Percentiles rank a stretch among this genome's conserved stretches.
Evolutionary conservation across 108 stramenopile genomes (phyloP).

Genomic region (Fragilariopsis cylindrus): DNA sequence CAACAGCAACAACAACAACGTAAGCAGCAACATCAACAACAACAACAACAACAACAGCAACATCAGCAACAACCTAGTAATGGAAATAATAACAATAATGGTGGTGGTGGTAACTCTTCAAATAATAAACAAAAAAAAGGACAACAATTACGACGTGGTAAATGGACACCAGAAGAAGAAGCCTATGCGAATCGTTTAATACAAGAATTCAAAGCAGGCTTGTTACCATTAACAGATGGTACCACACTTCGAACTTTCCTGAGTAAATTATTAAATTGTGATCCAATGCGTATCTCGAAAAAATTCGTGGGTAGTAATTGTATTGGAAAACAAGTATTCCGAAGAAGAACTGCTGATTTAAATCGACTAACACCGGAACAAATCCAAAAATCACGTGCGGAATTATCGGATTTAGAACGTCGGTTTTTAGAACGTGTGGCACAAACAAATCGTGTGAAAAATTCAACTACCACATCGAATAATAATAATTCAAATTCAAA

Average conservation of each 20-base stretch:
- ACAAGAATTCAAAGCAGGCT: conserved; percentile 91
- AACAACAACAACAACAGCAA: conserved; percentile 13
- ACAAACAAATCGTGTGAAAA: conserved; percentile 91
- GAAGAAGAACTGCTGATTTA: conserved; percentile 83
- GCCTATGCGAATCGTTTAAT: conserved; percentile 93
- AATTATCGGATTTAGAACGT: conserved; percentile 87
- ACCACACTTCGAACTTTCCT: conserved; percentile 95
- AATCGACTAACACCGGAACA: conserved; percentile 88
- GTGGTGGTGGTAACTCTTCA: conserved; percentile 21
- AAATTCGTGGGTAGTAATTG: conserved; percentile 97
- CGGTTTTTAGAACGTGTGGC: conserved; percentile 92
- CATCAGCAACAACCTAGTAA: conserved; percentile 16
- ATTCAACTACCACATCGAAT: conserved; percentile 16
- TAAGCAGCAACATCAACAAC: conserved; percentile 9
- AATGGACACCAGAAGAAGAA: conserved; percentile 97
- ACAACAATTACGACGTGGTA: conserved; percentile 37
- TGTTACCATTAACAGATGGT: conserved; percentile 92
- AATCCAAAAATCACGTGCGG: conserved; percentile 77
- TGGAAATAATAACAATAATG: background rate
- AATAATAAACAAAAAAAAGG: conserved; percentile 30
- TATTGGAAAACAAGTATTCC: conserved; percentile 96
- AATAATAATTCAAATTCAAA: background rate
- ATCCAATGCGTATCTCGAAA: conserved; percentile 99
- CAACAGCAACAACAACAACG: conserved; percentile 14
- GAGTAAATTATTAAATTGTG: conserved; percentile 93